Evolutionary conservation across 1,284 basidiomycete genomes (phyloP).

Genomic region (Trametes hirsuta): DNA sequence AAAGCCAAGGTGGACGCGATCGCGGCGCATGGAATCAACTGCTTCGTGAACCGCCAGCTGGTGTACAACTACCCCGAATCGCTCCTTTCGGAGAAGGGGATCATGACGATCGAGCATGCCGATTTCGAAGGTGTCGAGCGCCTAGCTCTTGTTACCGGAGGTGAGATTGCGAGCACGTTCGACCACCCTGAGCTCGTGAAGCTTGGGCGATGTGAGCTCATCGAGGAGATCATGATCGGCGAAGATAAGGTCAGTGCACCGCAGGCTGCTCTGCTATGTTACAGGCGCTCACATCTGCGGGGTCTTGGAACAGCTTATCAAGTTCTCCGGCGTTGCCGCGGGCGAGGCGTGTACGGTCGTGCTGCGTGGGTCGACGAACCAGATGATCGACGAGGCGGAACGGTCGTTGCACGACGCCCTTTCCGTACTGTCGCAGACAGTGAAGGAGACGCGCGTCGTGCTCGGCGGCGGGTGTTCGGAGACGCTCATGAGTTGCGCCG

Average conservation of each 20-base stretch:
- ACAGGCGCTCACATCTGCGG: neutral
- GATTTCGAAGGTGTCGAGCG: slow-evolving; percentile 99
- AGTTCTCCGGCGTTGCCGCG: slow-evolving; percentile 98
- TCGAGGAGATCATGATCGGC: slow-evolving; percentile 99
- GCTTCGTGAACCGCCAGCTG: slow-evolving; percentile 97
- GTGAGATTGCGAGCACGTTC: slow-evolving; percentile 97
- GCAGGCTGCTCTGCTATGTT: neutral
- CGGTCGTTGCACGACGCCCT: slow-evolving; percentile 97
- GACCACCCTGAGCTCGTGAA: slow-evolving; percentile 93
- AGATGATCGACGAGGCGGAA: slow-evolving; percentile 99
- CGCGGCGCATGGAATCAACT: slow-evolving; percentile 94
- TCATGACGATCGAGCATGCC: slow-evolving; percentile 97
- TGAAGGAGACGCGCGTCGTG: slow-evolving; percentile 93
- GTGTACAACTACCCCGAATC: slow-evolving; percentile 99
- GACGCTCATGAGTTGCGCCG: slow-evolving; percentile 96
- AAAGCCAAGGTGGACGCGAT: slow-evolving; percentile 97
- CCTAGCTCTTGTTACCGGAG: slow-evolving; percentile 94
- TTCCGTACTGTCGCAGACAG: slow-evolving; percentile 96
- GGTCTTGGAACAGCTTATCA: slow-evolving; percentile 75
- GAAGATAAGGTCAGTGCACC: slow-evolving; percentile 85
- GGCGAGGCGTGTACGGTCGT: slow-evolving; percentile 99
- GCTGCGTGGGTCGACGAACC: slow-evolving; percentile 93
- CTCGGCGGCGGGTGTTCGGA: slow-evolving; percentile 98
- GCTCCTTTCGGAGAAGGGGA: slow-evolving; percentile 90
- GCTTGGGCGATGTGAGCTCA: slow-evolving; percentile 91